phyloP scores from a whole-genome alignment of 2,329 filamentous ascomycete genomes.

The Cadophora luteo-olivacea region DNA sequence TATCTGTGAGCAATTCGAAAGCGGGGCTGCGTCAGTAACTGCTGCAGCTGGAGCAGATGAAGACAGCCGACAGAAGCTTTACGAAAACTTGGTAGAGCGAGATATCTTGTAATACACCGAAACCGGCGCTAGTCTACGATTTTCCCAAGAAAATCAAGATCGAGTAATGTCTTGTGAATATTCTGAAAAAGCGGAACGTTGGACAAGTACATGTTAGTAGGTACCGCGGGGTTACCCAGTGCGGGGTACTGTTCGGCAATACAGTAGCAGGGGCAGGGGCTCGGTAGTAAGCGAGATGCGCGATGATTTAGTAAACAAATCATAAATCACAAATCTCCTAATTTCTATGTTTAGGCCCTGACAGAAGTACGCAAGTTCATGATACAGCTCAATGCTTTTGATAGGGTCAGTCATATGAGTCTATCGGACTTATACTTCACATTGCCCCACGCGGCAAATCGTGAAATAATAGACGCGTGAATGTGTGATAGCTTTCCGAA shows the following conservation, averaged over 20 bases:
- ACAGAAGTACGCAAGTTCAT: background rate
- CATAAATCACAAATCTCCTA: background rate
- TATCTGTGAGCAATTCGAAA: background rate
- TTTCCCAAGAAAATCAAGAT: too few relatives aligned
- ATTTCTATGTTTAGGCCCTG: background rate
- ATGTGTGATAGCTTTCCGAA: too few relatives aligned
- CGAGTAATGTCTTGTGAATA: too few relatives aligned
- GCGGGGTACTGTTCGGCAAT: background rate
- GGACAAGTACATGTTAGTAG: too few relatives aligned
- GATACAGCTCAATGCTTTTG: too few relatives aligned
- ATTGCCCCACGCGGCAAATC: too few relatives aligned
- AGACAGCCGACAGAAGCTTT: background rate
- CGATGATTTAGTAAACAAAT: background rate
- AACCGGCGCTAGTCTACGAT: too few relatives aligned
- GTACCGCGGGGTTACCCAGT: background rate
- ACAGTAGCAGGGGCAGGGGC: background rate
- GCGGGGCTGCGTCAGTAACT: conserved; percentile 9
- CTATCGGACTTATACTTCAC: too few relatives aligned
- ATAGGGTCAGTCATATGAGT: too few relatives aligned
- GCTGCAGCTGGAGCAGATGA: conserved; percentile 7
- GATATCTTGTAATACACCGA: background rate
- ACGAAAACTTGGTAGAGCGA: background rate
- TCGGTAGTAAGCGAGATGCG: background rate
- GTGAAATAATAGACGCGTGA: too few relatives aligned
- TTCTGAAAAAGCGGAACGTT: too few relatives aligned